Percentiles rank a stretch among this genome's conserved stretches.
Evolutionary conservation across 768 basidiomycete species (phyloP).

Genomic region (Coprinopsis cinerea): DNA sequence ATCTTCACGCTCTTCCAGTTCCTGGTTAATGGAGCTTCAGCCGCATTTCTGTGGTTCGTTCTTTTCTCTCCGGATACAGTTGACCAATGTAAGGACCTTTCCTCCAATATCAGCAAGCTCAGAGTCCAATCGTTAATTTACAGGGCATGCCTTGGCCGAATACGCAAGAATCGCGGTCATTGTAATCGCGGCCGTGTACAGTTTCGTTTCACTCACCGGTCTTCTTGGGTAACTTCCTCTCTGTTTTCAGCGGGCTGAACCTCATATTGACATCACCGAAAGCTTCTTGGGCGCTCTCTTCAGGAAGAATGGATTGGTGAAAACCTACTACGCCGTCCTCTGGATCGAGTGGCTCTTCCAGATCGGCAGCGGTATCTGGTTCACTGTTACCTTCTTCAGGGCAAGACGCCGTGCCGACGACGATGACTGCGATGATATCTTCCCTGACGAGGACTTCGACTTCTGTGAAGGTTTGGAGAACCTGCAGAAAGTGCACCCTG

Average conservation of each 20-base stretch:
- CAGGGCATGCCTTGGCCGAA: slow-evolving; percentile 22
- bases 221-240: slow-evolving; percentile 26
- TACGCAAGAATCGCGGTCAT: slow-evolving; percentile 25
- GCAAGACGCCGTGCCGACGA: slow-evolving; percentile 20
- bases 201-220: slow-evolving; percentile 26
- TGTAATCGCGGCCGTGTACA: slow-evolving; percentile 27
- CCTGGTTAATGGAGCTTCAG: slow-evolving; percentile 25
- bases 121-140: background rate
- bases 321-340: slow-evolving; percentile 27
- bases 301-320: slow-evolving; percentile 31
- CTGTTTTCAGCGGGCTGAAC: too few relatives aligned
- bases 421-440: slow-evolving; percentile 25
- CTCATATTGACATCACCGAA: background rate
- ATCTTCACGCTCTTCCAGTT: slow-evolving; percentile 37
- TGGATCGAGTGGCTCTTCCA: slow-evolving; percentile 24
- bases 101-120: background rate
- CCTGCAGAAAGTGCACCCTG: slow-evolving; percentile 23
- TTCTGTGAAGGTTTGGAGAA: slow-evolving; percentile 24
- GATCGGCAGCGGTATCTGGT: slow-evolving; percentile 25
- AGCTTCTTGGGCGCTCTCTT: slow-evolving; percentile 36
- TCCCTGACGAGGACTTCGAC: slow-evolving; percentile 17
- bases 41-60: slow-evolving; percentile 27
- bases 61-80: slow-evolving; percentile 17
- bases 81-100: slow-evolving; percentile 17
- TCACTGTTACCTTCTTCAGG: slow-evolving; percentile 27